A percentile compares a stretch with the other conserved stretches of the same genome.
These are phyloP conservation scores for Elongisporangium prolatum DNA, from an alignment of 352 stramenopile species.

Conservation along the genomic window DNA sequence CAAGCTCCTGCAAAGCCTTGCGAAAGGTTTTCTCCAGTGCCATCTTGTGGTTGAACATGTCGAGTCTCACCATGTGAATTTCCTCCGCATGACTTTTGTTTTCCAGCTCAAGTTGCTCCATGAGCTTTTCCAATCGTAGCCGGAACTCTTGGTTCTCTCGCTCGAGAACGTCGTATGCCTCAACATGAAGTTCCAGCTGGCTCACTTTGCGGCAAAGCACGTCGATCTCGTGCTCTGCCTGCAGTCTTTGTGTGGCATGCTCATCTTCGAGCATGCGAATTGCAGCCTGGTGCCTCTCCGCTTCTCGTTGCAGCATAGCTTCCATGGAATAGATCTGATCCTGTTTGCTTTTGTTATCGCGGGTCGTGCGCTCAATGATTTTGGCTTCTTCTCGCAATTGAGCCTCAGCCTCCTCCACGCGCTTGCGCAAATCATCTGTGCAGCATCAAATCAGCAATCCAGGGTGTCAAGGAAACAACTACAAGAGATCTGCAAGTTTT, in stretches of 20 bases:
- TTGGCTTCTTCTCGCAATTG: slow-evolving; percentile 75
- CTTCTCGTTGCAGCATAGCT: slow-evolving; percentile 47
- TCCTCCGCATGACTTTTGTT: slow-evolving; percentile 61
- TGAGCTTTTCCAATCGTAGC: slow-evolving; percentile 50
- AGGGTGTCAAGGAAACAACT: slow-evolving; percentile 6
- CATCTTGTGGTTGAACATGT: slow-evolving; percentile 88
- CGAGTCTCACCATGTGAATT: slow-evolving; percentile 71
- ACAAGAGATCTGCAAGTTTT: slow-evolving; percentile 1
- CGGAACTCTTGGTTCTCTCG: slow-evolving; percentile 47
- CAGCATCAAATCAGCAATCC: not conserved
- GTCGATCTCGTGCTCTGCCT: slow-evolving; percentile 57
- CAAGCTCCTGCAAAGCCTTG: slow-evolving; percentile 69
- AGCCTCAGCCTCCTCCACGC: slow-evolving; percentile 66
- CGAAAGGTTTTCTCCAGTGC: slow-evolving; percentile 78
- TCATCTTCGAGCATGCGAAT: slow-evolving; percentile 59
- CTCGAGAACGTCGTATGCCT: slow-evolving; percentile 66
- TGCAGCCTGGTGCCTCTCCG: slow-evolving; percentile 54
- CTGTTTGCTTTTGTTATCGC: slow-evolving; percentile 68
- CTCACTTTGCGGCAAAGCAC: slow-evolving; percentile 48
- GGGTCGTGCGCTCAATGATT: slow-evolving; percentile 78
- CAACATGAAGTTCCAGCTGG: slow-evolving; percentile 63
- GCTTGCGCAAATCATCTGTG: slow-evolving; percentile 65
- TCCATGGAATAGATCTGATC: slow-evolving; percentile 73
- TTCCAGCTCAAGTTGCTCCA: slow-evolving; percentile 63
- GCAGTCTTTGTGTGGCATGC: slow-evolving; percentile 44